Conservation (phyloP, 352 stramenopile species). For the Peronospora tabacina region DNA sequence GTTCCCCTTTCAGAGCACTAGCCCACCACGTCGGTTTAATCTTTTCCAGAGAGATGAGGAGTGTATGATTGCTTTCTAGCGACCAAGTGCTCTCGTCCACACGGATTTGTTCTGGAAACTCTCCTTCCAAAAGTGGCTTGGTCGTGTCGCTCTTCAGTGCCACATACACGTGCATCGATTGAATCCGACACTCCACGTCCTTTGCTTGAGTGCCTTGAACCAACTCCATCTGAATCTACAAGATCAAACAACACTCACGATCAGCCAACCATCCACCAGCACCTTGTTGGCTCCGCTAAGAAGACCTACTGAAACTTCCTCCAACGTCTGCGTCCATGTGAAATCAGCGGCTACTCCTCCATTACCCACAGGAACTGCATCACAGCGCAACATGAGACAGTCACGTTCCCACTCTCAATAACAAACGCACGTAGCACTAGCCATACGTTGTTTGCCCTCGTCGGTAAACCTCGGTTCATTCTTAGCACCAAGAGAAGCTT, state of each 20-base stretch:
- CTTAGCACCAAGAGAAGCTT: background rate
- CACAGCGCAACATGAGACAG: constrained; percentile 4
- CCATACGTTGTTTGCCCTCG: constrained; percentile 59
- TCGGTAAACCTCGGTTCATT: constrained; percentile 26
- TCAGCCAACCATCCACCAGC: background rate
- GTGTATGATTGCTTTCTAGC: constrained; percentile 58
- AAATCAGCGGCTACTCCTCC: constrained; percentile 86
- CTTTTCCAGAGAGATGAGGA: constrained; percentile 92
- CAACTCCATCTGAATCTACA: constrained; percentile 81
- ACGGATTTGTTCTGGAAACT: constrained; percentile 90
- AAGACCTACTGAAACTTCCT: constrained; percentile 86
- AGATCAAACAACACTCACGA: background rate
- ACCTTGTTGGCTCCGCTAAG: background rate
- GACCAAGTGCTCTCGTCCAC: constrained; percentile 98
- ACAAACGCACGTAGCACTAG: background rate
- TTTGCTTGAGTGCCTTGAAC: constrained; percentile 82
- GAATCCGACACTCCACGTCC: constrained; percentile 89
- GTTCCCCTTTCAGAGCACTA: constrained; percentile 83
- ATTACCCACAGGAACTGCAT: constrained; percentile 84
- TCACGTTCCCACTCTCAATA: background rate
- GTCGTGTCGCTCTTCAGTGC: constrained; percentile 44
- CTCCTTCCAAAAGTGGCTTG: constrained; percentile 59
- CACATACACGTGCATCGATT: constrained; percentile 79
- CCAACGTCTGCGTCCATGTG: constrained; percentile 96
- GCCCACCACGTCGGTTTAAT: constrained; percentile 98